Evolutionary conservation across 768 basidiomycete genomes (phyloP).

Genomic region (Leucogyrophana mollusca): DNA sequence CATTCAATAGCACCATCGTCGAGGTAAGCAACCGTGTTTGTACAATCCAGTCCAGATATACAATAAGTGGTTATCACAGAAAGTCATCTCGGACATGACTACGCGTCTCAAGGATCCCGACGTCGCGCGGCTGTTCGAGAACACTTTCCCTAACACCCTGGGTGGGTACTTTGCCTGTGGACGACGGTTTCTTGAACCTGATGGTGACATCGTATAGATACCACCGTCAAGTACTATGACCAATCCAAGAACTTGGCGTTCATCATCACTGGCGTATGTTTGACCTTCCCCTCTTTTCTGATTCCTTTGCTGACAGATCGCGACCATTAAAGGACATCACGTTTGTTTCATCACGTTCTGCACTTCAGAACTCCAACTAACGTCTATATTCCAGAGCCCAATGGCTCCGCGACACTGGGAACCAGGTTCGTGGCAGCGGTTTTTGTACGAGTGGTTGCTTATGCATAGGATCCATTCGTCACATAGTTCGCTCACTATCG

Average conservation of each 20-base stretch:
- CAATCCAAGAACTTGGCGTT: conserved; percentile 72
- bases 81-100: conserved; percentile 76
- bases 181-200: background rate
- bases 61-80: conserved; percentile 32
- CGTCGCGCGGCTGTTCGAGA: conserved; percentile 75
- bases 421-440: conserved; percentile 48
- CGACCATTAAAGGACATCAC: conserved; percentile 66
- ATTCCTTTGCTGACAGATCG: conserved; percentile 6
- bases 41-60: background rate
- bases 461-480: conserved; percentile 6
- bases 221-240: conserved; percentile 73
- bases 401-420: conserved; percentile 81
- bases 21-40: conserved; percentile 44
- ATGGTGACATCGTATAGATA: conserved; percentile 44
- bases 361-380: conserved; percentile 8
- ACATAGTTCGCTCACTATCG: conserved; percentile 70
- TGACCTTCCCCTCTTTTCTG: background rate
- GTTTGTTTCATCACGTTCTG: conserved; percentile 37
- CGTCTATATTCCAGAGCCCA: conserved; percentile 52
- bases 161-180: conserved; percentile 38
- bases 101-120: conserved; percentile 72
- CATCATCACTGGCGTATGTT: conserved; percentile 71
- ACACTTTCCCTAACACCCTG: conserved; percentile 80
- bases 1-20: conserved; percentile 73
- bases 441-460: background rate